Percentiles rank a stretch among this genome's conserved stretches.
phyloP scores from a whole-genome alignment of 1,284 basidiomycete genomes.

The Irpex sp. region DNA sequence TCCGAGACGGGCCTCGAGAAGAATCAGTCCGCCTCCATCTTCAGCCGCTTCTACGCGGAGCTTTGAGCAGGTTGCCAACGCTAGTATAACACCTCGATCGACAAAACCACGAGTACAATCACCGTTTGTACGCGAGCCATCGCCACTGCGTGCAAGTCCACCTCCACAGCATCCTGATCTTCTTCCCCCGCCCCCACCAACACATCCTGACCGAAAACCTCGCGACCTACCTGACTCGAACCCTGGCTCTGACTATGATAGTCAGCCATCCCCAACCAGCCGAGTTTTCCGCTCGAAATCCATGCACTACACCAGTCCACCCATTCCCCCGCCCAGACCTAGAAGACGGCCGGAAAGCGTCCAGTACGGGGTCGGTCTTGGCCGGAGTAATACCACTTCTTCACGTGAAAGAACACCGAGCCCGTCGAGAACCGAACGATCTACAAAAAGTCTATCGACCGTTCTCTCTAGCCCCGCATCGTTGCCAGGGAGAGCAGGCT shows the following conservation, averaged over 20 bases:
- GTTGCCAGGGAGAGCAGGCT: neutral
- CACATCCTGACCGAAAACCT: constrained; percentile 54
- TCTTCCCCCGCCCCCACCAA: constrained; percentile 35
- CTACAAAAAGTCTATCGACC: constrained; percentile 1
- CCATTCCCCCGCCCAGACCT: constrained; percentile 37
- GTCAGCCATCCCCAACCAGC: constrained; percentile 24
- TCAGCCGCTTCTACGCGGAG: constrained; percentile 33
- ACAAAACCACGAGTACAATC: constrained; percentile 19
- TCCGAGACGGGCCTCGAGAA: constrained; percentile 23
- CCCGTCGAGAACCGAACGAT: constrained; percentile 9
- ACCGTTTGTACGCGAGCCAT: neutral
- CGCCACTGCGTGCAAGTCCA: constrained; percentile 5
- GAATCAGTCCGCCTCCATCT: constrained; percentile 24
- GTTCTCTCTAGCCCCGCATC: constrained; percentile 9
- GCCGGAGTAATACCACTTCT: neutral
- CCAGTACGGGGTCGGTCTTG: constrained; percentile 34
- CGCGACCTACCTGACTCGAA: neutral
- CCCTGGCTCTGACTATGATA: constrained; percentile 18
- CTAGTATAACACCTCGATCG: constrained; percentile 24
- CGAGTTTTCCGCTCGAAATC: constrained; percentile 51
- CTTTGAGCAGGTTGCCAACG: constrained; percentile 39
- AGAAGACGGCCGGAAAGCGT: constrained; percentile 59
- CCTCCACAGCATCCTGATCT: constrained; percentile 14
- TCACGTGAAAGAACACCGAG: constrained; percentile 9
- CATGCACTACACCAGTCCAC: constrained; percentile 42